Conservation (phyloP, 257 asterid species). For the Solanum arcanum region DNA sequence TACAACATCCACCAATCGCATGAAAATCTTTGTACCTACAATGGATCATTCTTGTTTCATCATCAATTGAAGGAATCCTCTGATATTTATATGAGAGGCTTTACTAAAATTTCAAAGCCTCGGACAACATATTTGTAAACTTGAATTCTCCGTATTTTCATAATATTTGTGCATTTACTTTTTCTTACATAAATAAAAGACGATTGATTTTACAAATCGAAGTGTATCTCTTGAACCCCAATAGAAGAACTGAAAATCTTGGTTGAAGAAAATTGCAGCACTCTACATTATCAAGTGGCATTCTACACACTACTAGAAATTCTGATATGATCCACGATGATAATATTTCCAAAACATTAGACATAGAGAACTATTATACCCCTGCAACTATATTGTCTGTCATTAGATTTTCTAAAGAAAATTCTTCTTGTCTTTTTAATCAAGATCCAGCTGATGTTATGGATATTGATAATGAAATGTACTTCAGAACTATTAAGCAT, state of each 20-base stretch:
- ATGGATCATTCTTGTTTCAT: background rate
- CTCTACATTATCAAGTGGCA: background rate
- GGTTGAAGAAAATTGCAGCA: background rate
- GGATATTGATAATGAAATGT: slow-evolving; percentile 35
- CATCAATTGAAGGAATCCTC: background rate
- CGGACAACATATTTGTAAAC: background rate
- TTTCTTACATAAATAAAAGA: background rate
- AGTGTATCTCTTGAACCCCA: background rate
- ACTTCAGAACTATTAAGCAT: slow-evolving; percentile 30
- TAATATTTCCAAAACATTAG: background rate
- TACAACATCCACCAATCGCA: slow-evolving; percentile 14
- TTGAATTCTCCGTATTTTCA: background rate
- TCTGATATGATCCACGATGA: background rate
- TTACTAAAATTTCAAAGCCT: background rate
- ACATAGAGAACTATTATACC: background rate
- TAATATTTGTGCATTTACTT: background rate
- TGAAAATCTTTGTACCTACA: slow-evolving; percentile 3
- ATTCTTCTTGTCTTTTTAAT: slow-evolving; percentile 12
- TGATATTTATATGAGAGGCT: background rate
- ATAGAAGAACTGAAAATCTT: background rate
- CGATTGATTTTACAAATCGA: background rate
- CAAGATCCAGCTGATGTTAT: slow-evolving; percentile 60
- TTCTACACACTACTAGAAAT: background rate
- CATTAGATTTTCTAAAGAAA: background rate
- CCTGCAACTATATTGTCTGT: background rate